Evolutionary conservation across 768 basidiomycete species (phyloP).

Genomic region (Pleurotus tuoliensis): DNA sequence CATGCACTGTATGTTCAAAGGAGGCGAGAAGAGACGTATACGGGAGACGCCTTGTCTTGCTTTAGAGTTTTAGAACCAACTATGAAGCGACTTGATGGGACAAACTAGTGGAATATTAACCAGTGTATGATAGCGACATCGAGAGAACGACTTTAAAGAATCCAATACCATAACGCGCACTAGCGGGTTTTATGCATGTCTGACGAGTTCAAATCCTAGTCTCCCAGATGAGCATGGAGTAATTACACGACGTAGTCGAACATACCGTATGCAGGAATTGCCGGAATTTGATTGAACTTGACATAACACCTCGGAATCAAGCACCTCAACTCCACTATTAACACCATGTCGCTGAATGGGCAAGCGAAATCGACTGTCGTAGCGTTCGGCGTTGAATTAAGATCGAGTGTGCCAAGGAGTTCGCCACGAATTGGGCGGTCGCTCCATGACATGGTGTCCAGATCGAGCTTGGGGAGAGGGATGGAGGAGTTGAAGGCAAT

Average conservation of each 20-base stretch:
- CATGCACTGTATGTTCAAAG: no score
- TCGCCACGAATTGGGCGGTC: conserved; percentile 12
- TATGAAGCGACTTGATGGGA: no score
- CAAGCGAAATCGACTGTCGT: conserved; percentile 14
- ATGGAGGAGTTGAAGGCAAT: conserved; percentile 5
- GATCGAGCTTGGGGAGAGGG: conserved; percentile 8
- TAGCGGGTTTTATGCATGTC: neutral
- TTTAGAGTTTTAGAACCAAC: conserved; percentile 45
- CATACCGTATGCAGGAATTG: conserved; percentile 5
- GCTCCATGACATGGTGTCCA: conserved; percentile 9
- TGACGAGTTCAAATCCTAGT: conserved; percentile 6
- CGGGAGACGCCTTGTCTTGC: conserved; percentile 81
- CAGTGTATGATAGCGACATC: no score
- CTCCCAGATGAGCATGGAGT: neutral
- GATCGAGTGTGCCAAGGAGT: conserved; percentile 11
- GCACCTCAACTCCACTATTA: conserved; percentile 13
- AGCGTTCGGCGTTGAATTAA: conserved; percentile 4
- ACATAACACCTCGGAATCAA: conserved; percentile 10
- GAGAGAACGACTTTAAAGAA: no score
- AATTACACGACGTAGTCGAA: neutral
- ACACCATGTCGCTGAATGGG: conserved; percentile 5
- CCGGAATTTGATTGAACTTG: conserved; percentile 11
- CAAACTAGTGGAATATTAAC: no score
- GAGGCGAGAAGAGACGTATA: neutral
- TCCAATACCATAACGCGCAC: no score